Base-by-base conservation (phyloP, 228 moss, liverwort and hornwort genomes). In the Sphagnum fallax region DNA sequence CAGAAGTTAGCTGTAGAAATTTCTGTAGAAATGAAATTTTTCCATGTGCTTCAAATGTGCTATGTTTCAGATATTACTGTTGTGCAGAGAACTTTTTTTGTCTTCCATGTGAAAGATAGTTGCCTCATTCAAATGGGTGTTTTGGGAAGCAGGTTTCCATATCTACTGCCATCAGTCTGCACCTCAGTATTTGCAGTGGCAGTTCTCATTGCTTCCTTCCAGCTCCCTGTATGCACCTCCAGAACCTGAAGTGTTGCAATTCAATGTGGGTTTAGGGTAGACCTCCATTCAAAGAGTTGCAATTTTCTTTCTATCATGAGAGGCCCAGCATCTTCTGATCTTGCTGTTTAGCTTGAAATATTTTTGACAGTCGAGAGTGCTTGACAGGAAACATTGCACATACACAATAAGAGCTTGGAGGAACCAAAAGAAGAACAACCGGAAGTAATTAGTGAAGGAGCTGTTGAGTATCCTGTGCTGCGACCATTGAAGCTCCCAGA, bases 81-180 rank as follows among this genome's bases (percentile, higher is more conserved):
- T 65, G 10, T 11, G 16, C 16, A 15, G 49, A 50, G n/a, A n/a
- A 50, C n/a, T 0, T 48, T 67, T 15, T 6, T 10, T 52, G 49
- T 14, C 16, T 48, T 51, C 53, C 0, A 4, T 62, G 8, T 10
- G 7, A 5, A 13, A 13, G n/a, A 11, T 61, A 15, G 6, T 71
- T 48, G 8, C 49, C 18, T 4, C 62, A 3, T 32, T 32, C 32
- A 32, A 32, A 32, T 32, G 32, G 32, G 32, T 32, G 32, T 32
- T 32, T 32, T 32, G 32, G 32, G 32, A 32, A 32, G 52, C 72
- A 81, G 80, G 14, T 81, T 64, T 61, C 80, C 80, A 11, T 81
- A 76, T 63, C 52, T 77, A 70, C 58, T 81, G 69, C 80, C 80
- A 49, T 81, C 72, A 52, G 48, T 76, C 50, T 76, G 70, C 48